Evolutionary conservation across 805 yeast genomes (phyloP).

Genomic region (Wickerhamiella bombiphila): DNA sequence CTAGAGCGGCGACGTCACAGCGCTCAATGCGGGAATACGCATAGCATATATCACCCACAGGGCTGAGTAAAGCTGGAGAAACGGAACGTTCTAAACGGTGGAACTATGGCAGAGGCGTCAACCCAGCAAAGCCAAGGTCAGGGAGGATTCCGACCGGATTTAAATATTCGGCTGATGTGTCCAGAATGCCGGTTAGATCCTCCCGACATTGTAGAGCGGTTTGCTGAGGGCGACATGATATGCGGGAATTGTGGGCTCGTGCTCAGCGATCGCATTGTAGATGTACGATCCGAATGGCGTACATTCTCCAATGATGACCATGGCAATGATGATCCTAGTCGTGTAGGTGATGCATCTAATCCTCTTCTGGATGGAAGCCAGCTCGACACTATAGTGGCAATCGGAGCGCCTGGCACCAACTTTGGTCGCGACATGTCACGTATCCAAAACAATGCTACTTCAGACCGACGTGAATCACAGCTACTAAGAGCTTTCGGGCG

Average conservation of each 20-base stretch:
- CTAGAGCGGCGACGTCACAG: too few relatives aligned
- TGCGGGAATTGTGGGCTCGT: slow-evolving; percentile 96
- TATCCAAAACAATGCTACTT: slow-evolving; percentile 74
- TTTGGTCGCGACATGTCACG: slow-evolving; percentile 81
- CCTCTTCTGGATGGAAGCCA: slow-evolving; percentile 85
- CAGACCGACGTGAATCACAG: slow-evolving; percentile 78
- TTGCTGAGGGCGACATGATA: slow-evolving; percentile 96
- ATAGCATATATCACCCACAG: too few relatives aligned
- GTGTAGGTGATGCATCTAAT: slow-evolving; percentile 97
- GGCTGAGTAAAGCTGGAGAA: too few relatives aligned
- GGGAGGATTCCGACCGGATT: slow-evolving; percentile 27
- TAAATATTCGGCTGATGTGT: slow-evolving; percentile 79
- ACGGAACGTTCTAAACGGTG: too few relatives aligned
- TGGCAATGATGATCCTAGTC: slow-evolving; percentile 95
- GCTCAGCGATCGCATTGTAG: slow-evolving; percentile 79
- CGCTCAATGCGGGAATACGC: too few relatives aligned
- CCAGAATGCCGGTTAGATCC: slow-evolving; percentile 95
- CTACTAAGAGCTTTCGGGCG: slow-evolving; percentile 78
- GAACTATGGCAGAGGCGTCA: too few relatives aligned
- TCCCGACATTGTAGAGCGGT: slow-evolving; percentile 87
- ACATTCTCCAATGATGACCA: slow-evolving; percentile 96
- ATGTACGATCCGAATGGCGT: slow-evolving; percentile 96
- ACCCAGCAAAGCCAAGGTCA: too few relatives aligned
- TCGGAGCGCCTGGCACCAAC: slow-evolving; percentile 70
- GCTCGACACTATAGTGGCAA: slow-evolving; percentile 81